Evolutionary conservation across 352 stramenopile species (phyloP).

Genomic region (Pythium phragmitis): DNA sequence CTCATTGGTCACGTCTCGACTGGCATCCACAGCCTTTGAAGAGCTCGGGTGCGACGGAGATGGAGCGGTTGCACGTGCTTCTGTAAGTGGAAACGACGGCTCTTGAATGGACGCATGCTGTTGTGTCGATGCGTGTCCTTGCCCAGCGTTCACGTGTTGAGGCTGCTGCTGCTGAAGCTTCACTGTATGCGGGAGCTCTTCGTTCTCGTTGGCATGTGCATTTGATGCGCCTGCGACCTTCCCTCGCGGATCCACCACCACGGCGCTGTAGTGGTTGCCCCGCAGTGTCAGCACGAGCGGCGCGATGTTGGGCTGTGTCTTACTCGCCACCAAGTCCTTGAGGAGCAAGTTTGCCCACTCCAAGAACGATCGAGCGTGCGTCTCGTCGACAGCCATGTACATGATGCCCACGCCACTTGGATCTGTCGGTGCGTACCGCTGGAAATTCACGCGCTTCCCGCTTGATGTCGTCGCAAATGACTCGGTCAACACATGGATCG

Average conservation of each 20-base stretch:
- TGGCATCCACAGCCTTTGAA: no score
- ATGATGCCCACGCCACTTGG: not conserved
- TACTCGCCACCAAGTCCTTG: constrained; percentile 4
- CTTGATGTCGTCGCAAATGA: no score
- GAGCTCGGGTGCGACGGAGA: no score
- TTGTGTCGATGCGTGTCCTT: no score
- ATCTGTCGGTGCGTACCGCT: constrained; percentile 6
- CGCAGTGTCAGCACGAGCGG: not conserved
- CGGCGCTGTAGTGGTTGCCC: not conserved
- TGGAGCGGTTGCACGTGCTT: no score
- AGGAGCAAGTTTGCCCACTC: not conserved
- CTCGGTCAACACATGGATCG: no score
- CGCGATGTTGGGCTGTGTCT: not conserved
- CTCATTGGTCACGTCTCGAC: no score
- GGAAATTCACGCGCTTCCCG: not conserved
- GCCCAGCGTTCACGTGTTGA: no score
- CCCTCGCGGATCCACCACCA: constrained; percentile 4
- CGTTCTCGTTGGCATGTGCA: not conserved
- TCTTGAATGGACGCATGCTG: no score
- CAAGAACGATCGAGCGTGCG: not conserved
- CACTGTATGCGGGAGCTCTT: not conserved
- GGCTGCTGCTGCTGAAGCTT: not conserved
- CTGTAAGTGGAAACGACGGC: no score
- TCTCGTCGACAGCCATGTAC: not conserved
- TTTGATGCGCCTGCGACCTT: not conserved